phyloP scores from a whole-genome alignment of 805 yeast genomes.

The Saccharomycopsis lassenensis region DNA sequence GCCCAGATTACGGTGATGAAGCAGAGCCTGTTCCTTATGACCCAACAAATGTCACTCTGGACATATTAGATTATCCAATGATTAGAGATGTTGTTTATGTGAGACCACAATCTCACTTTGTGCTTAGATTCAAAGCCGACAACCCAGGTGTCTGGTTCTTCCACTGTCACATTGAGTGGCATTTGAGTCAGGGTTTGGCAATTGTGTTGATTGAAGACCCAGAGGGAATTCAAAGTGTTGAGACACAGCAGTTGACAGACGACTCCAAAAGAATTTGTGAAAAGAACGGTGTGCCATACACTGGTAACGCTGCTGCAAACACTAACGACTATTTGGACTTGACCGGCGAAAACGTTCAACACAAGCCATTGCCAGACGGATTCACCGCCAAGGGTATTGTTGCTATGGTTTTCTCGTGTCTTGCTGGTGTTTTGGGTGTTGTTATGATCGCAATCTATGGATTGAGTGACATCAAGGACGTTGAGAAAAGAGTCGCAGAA shows the following conservation, averaged over 20 bases:
- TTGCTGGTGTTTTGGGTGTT: constrained; percentile 80
- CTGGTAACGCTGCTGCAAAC: constrained; percentile 91
- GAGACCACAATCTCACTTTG: constrained; percentile 76
- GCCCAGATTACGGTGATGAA: constrained; percentile 40
- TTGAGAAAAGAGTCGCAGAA: constrained; percentile 51
- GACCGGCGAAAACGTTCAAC: constrained; percentile 65
- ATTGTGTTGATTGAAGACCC: constrained; percentile 80
- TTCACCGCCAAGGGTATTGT: constrained; percentile 94
- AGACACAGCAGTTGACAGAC: constrained; percentile 48
- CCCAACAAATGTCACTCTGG: constrained; percentile 33
- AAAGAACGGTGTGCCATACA: constrained; percentile 36
- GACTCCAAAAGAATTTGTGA: constrained; percentile 52
- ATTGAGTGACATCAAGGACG: constrained; percentile 64
- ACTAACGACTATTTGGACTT: constrained; percentile 51
- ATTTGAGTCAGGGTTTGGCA: constrained; percentile 89
- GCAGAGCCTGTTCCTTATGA: constrained; percentile 50
- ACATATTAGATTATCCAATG: constrained; percentile 67
- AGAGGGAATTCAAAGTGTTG: constrained; percentile 40
- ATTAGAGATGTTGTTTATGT: constrained; percentile 74
- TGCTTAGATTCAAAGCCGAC: constrained; percentile 77
- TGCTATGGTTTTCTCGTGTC: constrained; percentile 82
- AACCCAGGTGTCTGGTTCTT: constrained; percentile 98
- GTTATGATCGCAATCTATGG: constrained; percentile 73
- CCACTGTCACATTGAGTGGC: constrained; percentile 99
- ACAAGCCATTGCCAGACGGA: constrained; percentile 60